These are phyloP conservation scores for Chytridium lagenaria DNA, from an alignment of 371 early-diverging fungal genomes.

Conservation along the genomic window DNA sequence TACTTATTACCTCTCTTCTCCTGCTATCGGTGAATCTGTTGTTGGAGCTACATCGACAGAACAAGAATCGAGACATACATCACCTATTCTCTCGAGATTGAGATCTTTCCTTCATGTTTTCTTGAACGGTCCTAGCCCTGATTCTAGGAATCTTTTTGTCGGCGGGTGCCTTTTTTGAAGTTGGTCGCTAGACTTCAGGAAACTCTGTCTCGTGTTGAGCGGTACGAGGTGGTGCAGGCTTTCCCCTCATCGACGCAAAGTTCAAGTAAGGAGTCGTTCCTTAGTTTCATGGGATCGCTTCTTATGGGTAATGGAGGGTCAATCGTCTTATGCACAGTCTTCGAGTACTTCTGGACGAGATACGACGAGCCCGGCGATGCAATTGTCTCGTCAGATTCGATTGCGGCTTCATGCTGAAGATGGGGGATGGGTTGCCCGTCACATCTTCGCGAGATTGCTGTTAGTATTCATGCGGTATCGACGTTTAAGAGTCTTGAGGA, in stretches of 20 bases:
- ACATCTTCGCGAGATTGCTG: constrained; percentile 63
- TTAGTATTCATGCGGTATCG: constrained; percentile 86
- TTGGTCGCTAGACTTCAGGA: constrained; percentile 79
- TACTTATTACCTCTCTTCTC: constrained; percentile 56
- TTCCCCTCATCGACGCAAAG: constrained; percentile 30
- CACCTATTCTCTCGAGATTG: constrained; percentile 27
- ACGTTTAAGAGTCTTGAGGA: constrained; percentile 81
- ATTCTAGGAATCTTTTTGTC: constrained; percentile 34
- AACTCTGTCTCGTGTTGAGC: constrained; percentile 72
- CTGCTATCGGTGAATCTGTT: constrained; percentile 36
- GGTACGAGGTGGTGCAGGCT: constrained; percentile 66
- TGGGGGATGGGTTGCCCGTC: constrained; percentile 54
- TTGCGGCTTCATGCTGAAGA: constrained; percentile 63
- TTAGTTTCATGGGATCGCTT: constrained; percentile 29
- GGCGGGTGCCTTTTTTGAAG: constrained; percentile 41
- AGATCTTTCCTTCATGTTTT: constrained; percentile 60
- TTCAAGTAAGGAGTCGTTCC: neutral
- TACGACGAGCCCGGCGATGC: constrained; percentile 63
- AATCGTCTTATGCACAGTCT: neutral
- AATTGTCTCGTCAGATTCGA: constrained; percentile 77
- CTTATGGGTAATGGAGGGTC: constrained; percentile 13
- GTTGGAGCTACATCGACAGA: constrained; percentile 26
- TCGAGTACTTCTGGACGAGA: constrained; percentile 21
- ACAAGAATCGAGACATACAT: constrained; percentile 21
- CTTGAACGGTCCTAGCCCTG: constrained; percentile 57